These are phyloP conservation scores for Candida lessepsii DNA, from an alignment of 805 yeast genomes.

Conservation along the genomic window DNA sequence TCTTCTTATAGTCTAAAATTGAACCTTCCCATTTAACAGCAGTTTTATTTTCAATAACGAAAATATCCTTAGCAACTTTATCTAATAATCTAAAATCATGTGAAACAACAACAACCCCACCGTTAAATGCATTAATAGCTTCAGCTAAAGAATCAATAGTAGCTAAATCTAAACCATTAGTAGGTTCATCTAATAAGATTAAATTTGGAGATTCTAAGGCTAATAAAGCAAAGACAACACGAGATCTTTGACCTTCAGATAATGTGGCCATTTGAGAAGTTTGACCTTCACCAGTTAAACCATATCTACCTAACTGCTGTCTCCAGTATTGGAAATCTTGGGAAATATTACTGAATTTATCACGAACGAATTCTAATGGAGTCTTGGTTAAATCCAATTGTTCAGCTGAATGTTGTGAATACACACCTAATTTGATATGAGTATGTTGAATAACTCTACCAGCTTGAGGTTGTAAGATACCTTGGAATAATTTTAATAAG, in stretches of 20 bases:
- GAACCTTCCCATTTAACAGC: constrained; percentile 96
- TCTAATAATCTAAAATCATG: constrained; percentile 98
- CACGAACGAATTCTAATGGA: constrained; percentile 95
- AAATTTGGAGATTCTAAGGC: constrained; percentile 96
- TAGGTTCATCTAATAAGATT: constrained; percentile 96
- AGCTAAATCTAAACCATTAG: constrained; percentile 98
- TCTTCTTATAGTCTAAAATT: constrained; percentile 88
- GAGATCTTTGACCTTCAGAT: constrained; percentile 98
- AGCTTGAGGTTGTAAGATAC: constrained; percentile 80
- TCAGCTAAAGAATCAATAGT: constrained; percentile 97
- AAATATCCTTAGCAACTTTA: constrained; percentile 96
- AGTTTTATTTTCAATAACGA: constrained; percentile 91
- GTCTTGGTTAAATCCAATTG: constrained; percentile 94
- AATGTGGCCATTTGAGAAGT: constrained; percentile 98
- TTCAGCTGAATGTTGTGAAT: constrained; percentile 98
- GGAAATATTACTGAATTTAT: constrained; percentile 82
- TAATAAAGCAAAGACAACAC: constrained; percentile 95
- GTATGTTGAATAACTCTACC: constrained; percentile 98
- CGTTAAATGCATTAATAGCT: constrained; percentile 90
- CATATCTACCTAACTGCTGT: constrained; percentile 95
- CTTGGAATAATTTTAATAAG: constrained; percentile 93
- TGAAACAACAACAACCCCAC: constrained; percentile 98
- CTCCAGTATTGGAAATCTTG: constrained; percentile 99
- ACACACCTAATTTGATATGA: constrained; percentile 96
- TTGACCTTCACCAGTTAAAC: constrained; percentile 98